These are phyloP conservation scores for Licmophora abbreviata DNA, from an alignment of 108 stramenopile genomes.

Conservation along the genomic window DNA sequence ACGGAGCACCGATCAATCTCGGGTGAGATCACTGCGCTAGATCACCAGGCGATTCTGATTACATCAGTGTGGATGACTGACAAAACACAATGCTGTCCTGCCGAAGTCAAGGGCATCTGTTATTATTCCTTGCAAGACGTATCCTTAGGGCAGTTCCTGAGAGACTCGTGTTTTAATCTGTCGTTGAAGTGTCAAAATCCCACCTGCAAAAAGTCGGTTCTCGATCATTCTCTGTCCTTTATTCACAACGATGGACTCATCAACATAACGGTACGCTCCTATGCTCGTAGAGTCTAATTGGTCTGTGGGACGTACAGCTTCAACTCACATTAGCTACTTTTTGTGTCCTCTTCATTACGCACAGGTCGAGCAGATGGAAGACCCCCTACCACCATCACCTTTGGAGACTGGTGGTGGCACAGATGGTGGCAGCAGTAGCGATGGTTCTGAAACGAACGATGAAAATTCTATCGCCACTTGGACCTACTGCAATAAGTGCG, in stretches of 20 bases:
- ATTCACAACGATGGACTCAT: constrained; percentile 89
- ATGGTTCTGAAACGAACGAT: neutral
- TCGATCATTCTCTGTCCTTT: constrained; percentile 88
- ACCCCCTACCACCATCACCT: constrained; percentile 45
- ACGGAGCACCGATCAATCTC: constrained; percentile 44
- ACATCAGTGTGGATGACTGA: constrained; percentile 94
- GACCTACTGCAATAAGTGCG: constrained; percentile 87
- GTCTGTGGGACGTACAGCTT: neutral
- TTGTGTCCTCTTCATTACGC: constrained; percentile 1
- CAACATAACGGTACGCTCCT: constrained; percentile 66
- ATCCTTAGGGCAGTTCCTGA: constrained; percentile 87
- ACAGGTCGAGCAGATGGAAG: constrained; percentile 70
- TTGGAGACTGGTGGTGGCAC: constrained; percentile 13
- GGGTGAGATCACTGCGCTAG: constrained; percentile 69
- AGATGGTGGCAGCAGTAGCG: too few species aligned
- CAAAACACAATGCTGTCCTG: constrained; percentile 87
- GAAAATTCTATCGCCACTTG: constrained; percentile 78
- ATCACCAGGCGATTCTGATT: constrained; percentile 89
- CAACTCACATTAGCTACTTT: neutral
- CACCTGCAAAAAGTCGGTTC: constrained; percentile 85
- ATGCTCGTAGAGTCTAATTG: neutral
- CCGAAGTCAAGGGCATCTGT: constrained; percentile 93
- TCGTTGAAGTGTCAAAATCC: constrained; percentile 86
- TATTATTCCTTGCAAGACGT: constrained; percentile 92
- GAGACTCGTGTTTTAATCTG: constrained; percentile 92